phyloP scores from a whole-genome alignment of 83 land plant species.

The Thuja plicata region DNA sequence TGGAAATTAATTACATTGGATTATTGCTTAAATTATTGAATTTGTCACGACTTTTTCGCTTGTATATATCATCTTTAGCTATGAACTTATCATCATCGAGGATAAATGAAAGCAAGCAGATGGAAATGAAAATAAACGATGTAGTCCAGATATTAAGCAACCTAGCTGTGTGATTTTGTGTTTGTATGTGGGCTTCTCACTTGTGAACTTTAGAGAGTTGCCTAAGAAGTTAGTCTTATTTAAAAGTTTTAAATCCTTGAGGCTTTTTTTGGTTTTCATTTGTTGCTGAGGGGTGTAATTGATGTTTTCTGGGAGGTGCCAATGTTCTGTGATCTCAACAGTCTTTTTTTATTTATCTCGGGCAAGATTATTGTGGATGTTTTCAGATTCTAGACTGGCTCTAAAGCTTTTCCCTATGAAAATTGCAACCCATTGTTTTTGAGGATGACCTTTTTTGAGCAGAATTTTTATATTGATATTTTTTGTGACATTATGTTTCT shows the following conservation, averaged over 20 bases:
- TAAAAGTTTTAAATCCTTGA: neutral
- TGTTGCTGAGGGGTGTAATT: neutral
- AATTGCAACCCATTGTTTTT: neutral
- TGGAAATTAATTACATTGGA: neutral
- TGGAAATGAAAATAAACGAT: neutral
- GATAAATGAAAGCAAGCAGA: neutral
- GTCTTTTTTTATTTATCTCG: neutral
- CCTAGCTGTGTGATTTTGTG: neutral
- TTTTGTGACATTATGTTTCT: neutral
- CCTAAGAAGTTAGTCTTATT: neutral
- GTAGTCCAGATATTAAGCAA: neutral
- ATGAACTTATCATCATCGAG: neutral
- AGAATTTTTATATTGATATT: neutral
- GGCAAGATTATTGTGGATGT: neutral
- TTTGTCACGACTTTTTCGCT: neutral
- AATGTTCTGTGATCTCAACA: neutral
- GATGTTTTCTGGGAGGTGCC: neutral
- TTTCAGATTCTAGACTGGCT: neutral
- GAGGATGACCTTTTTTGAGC: neutral
- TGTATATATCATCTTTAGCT: neutral
- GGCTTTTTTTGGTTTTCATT: neutral
- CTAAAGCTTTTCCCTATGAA: neutral
- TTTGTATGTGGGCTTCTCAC: neutral
- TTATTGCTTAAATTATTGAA: neutral
- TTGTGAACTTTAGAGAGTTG: neutral